Evolutionary conservation across 345 rosid species (phyloP), one percentile per base, ranked within the genome.

Genomic region (Psidium friedrichsthalianum): DNA sequence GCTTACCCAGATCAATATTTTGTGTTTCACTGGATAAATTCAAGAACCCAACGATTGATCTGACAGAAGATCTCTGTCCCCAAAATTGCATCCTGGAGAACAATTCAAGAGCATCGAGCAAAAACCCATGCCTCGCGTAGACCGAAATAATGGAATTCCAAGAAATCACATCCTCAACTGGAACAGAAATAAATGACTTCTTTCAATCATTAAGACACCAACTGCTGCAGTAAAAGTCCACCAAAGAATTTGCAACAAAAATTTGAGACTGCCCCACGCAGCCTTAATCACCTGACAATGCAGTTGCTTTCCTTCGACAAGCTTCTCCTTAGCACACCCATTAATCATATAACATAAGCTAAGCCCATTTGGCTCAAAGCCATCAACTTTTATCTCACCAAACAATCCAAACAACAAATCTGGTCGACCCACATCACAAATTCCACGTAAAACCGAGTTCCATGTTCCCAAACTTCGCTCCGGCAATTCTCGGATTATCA

Each of bases 81-180:
- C 92, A 94, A 83, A 89, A 88, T 87, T 92, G 96, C 98, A 93
- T 96, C 90, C 88, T 90, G 20, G 90, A 84, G 89, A 96, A 93
- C 82, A 94, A 86, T 55, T 88, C 90, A 82, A 91, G 49, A 64
- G 98, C 94, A 84, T 92, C 90, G 84, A 85, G 84, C 88, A 92
- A 85, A 85, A 84, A 84, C 32, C 88, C 92, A 9, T 88, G 51
- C 86, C 88, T 90, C 1, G 89, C 90, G 85, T 51, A 88, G 47
- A 90, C 91, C 40, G 95, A 89, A 83, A 96, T 88, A 86, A 94
- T 90, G 8, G 98, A 96, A 86, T 96, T 95, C 98, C 98, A 96
- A 0, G 99, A 95, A 81, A 96, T 88, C 51, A 93, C 93, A 89
- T 93, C 95, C 88, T 84, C 84, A 58, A 85, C 86, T 2, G 87